Conservation (phyloP, 495 filamentous ascomycete species). For the Aspergillus wentii region DNA sequence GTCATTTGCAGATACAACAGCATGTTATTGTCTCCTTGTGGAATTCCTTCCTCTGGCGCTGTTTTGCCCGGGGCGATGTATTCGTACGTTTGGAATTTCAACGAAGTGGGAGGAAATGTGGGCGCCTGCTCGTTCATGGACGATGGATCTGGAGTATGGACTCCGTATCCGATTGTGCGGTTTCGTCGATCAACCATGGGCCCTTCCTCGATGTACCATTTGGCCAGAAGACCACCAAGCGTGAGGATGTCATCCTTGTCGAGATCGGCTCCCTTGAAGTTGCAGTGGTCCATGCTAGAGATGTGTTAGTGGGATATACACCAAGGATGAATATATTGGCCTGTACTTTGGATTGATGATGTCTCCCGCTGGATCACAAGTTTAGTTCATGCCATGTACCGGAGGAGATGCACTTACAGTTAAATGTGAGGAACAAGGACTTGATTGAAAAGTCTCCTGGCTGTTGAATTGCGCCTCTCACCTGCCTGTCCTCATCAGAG, state of each 20-base stretch:
- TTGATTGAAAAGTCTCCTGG: background rate
- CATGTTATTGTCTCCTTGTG: background rate
- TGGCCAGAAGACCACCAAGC: background rate
- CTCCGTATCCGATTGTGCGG: background rate
- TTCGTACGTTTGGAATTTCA: conserved; percentile 1
- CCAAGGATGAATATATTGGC: too few species aligned
- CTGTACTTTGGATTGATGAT: too few species aligned
- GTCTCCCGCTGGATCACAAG: too few species aligned
- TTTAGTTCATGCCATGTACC: too few species aligned
- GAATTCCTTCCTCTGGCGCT: background rate
- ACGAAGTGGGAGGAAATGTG: background rate
- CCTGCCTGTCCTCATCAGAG: background rate
- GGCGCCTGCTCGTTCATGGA: background rate
- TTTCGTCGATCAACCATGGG: background rate
- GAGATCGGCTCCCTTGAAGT: background rate
- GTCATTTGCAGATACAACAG: conserved; percentile 5
- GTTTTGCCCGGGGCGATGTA: background rate
- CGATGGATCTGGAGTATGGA: background rate
- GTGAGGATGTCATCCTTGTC: background rate
- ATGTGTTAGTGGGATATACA: too few species aligned
- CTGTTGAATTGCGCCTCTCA: background rate
- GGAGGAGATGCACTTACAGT: background rate
- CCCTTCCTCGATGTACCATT: background rate
- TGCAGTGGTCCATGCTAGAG: background rate
- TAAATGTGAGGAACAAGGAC: background rate